Conservation (phyloP, 352 stramenopile genomes). For the Phytophthora rubi region DNA sequence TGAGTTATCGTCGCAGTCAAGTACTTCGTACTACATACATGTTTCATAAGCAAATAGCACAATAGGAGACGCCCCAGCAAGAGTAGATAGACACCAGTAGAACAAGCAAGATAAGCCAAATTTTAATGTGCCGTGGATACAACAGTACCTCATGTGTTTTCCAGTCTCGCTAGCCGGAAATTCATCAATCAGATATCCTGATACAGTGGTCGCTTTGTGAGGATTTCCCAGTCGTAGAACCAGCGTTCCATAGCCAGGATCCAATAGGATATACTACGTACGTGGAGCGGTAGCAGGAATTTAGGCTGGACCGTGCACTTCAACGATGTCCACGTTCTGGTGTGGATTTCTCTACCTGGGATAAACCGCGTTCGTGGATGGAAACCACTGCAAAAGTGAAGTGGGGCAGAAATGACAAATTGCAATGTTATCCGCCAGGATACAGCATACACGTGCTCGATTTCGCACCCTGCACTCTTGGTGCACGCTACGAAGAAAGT, state of each 20-base stretch:
- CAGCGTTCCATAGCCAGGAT: too few species aligned
- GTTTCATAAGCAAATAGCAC: slow-evolving; percentile 19
- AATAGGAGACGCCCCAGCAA: slow-evolving; percentile 14
- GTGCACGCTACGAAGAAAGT: not conserved
- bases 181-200: not conserved
- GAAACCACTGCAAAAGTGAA: not conserved
- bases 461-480: not conserved
- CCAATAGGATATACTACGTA: too few species aligned
- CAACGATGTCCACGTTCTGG: not conserved
- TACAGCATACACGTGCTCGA: not conserved
- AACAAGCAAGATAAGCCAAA: slow-evolving; percentile 20
- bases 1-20: slow-evolving; percentile 20
- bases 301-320: not conserved
- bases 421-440: slow-evolving; percentile 1
- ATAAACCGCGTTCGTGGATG: not conserved
- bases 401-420: not conserved
- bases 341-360: not conserved
- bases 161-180: not conserved
- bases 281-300: too few species aligned
- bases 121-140: slow-evolving; percentile 13
- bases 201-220: not conserved
- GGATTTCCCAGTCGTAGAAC: not conserved
- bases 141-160: not conserved
- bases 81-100: slow-evolving; percentile 33
- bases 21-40: slow-evolving; percentile 9